These are phyloP conservation scores for Candida sakaeoensis DNA, from an alignment of 805 yeast species.

Conservation along the genomic window DNA sequence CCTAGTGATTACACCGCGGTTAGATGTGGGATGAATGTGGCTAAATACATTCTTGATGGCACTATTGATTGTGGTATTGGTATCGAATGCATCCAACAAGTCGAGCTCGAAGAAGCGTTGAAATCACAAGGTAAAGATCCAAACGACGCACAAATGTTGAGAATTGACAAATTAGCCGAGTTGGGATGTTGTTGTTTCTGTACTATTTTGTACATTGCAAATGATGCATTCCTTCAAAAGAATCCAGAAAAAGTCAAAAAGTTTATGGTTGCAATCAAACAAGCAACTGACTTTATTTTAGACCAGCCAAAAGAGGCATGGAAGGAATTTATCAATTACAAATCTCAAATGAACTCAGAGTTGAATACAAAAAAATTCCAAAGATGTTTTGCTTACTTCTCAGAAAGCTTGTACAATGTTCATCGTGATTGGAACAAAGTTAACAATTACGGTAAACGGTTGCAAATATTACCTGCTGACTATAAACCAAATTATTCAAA, in stretches of 20 bases:
- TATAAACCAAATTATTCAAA: slow-evolving; percentile 49
- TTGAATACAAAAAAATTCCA: slow-evolving; percentile 45
- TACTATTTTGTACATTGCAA: slow-evolving; percentile 50
- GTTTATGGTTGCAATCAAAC: slow-evolving; percentile 47
- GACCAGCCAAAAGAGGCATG: slow-evolving; percentile 43
- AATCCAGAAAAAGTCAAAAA: slow-evolving; percentile 45
- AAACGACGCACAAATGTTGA: slow-evolving; percentile 50
- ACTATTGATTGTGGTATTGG: slow-evolving; percentile 57
- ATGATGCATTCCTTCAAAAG: slow-evolving; percentile 45
- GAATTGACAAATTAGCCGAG: slow-evolving; percentile 54
- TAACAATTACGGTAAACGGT: slow-evolving; percentile 52
- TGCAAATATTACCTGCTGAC: slow-evolving; percentile 48
- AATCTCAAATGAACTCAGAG: slow-evolving; percentile 42
- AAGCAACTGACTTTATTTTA: slow-evolving; percentile 48
- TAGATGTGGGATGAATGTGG: slow-evolving; percentile 59
- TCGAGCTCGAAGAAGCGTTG: slow-evolving; percentile 50
- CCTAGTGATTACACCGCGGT: slow-evolving; percentile 56
- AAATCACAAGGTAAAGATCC: slow-evolving; percentile 39
- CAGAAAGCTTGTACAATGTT: slow-evolving; percentile 49
- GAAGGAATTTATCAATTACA: slow-evolving; percentile 43
- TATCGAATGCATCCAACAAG: slow-evolving; percentile 58
- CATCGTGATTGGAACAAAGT: slow-evolving; percentile 58
- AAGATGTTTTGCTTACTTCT: slow-evolving; percentile 54
- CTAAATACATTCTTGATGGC: slow-evolving; percentile 52
- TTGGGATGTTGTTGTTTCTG: slow-evolving; percentile 60